These are phyloP conservation scores for Mycena olivaceomarginata DNA, from an alignment of 768 basidiomycete genomes.

Conservation along the genomic window DNA sequence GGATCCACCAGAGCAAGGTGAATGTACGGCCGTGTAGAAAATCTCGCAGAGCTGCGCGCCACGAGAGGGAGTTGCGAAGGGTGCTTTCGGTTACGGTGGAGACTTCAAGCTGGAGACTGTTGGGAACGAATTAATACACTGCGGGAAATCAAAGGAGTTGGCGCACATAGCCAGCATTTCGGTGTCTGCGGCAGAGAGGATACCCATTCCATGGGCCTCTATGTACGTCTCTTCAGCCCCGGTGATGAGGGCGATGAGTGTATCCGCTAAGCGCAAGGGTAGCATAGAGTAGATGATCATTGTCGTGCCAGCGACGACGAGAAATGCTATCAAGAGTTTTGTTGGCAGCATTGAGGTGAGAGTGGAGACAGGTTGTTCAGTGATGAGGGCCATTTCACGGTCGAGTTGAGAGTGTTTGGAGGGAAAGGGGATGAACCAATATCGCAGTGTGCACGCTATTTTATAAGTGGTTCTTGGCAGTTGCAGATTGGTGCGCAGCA, in stretches of 20 bases:
- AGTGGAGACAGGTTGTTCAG: background rate
- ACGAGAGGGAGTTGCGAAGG: constrained; percentile 4
- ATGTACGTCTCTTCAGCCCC: background rate
- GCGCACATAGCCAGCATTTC: background rate
- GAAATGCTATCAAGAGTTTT: background rate
- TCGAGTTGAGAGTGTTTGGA: too few relatives aligned
- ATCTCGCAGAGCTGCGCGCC: background rate
- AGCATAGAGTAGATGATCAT: background rate
- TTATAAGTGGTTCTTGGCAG: too few relatives aligned
- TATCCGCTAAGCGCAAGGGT: background rate
- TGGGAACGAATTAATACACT: background rate
- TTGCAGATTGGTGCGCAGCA: constrained; percentile 51
- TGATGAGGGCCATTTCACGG: too few relatives aligned
- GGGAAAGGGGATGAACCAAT: too few relatives aligned
- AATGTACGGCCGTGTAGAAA: background rate
- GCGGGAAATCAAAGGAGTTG: background rate
- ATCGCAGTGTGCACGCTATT: too few relatives aligned
- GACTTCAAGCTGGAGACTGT: background rate
- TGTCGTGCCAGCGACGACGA: background rate
- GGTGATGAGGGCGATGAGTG: background rate
- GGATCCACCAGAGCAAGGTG: background rate
- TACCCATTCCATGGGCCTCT: background rate
- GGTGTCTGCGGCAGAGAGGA: background rate
- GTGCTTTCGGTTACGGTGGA: background rate
- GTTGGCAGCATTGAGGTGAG: background rate